phyloP scores from a whole-genome alignment of 306 rosid genomes.

The Malus sylvestris region DNA sequence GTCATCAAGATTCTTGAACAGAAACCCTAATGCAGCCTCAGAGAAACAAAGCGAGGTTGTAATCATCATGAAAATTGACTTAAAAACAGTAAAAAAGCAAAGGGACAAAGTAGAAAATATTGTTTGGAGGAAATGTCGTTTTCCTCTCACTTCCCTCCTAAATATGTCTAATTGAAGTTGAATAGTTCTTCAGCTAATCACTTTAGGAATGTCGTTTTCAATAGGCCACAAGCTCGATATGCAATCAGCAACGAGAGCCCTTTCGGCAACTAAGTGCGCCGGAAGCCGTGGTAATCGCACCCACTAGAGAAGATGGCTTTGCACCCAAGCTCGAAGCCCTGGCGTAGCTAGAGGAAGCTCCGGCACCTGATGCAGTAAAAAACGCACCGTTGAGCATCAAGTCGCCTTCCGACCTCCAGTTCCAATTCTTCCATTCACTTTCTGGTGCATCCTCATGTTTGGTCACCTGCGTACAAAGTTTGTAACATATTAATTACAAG shows the following conservation, averaged over 20 bases:
- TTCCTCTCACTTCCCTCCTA: conserved; percentile 8
- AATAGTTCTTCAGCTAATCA: not conserved
- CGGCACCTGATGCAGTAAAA: conserved; percentile 77
- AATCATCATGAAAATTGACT: conserved; percentile 13
- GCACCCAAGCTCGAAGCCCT: conserved; percentile 92
- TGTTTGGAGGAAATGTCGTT: conserved; percentile 13
- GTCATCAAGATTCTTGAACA: conserved; percentile 34
- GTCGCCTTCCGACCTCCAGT: conserved; percentile 94
- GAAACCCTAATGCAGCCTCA: conserved; percentile 28
- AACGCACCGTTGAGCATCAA: conserved; percentile 72
- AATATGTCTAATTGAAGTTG: not conserved
- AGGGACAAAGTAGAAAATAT: conserved; percentile 9
- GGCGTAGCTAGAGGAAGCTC: conserved; percentile 84
- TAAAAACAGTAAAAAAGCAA: not conserved
- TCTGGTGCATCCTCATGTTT: conserved; percentile 94
- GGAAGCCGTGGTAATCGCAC: conserved; percentile 51
- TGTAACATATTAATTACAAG: not conserved
- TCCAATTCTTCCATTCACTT: conserved; percentile 77
- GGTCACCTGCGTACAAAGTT: conserved; percentile 53
- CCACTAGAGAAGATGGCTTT: conserved; percentile 79
- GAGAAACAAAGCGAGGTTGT: conserved; percentile 77
- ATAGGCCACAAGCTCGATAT: conserved; percentile 27
- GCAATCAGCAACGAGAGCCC: conserved; percentile 64
- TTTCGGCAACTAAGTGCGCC: conserved; percentile 73
- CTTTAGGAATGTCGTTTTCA: conserved; percentile 2